These are phyloP conservation scores for Malus sieversii DNA, from an alignment of 306 rosid genomes.

Conservation along the genomic window DNA sequence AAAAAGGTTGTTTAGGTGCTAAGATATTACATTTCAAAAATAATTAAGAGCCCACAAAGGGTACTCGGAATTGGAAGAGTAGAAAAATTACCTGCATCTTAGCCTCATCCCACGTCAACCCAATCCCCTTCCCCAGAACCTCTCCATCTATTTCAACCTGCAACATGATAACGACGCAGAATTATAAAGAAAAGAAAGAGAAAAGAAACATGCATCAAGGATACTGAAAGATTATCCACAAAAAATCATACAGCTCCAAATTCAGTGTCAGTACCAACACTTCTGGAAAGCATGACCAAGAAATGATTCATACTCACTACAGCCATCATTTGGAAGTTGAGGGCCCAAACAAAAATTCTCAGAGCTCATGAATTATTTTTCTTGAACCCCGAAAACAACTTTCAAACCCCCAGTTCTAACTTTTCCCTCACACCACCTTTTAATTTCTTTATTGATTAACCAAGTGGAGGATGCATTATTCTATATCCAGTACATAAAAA, in stretches of 20 bases:
- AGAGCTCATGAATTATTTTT: background rate
- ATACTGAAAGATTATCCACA: background rate
- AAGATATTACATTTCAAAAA: conserved; percentile 10
- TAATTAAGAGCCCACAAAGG: conserved; percentile 7
- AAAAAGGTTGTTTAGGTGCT: conserved; percentile 11
- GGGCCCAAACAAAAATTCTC: background rate
- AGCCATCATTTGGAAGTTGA: background rate
- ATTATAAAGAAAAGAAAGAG: background rate
- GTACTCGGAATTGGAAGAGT: background rate
- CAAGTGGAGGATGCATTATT: background rate
- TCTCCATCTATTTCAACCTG: conserved; percentile 89
- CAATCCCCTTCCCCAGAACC: conserved; percentile 68
- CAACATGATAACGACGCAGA: conserved; percentile 1
- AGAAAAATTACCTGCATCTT: conserved; percentile 52
- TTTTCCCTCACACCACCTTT: background rate
- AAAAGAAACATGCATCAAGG: background rate
- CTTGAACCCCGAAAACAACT: background rate
- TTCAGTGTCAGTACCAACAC: background rate
- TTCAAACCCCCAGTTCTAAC: background rate
- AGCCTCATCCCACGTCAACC: conserved; percentile 90
- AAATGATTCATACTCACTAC: background rate
- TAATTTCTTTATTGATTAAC: background rate
- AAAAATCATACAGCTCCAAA: background rate
- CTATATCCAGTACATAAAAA: background rate
- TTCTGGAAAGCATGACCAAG: background rate